Base-by-base conservation (phyloP, 2,329 filamentous ascomycete species). In the Paramyrothecium roridum region DNA sequence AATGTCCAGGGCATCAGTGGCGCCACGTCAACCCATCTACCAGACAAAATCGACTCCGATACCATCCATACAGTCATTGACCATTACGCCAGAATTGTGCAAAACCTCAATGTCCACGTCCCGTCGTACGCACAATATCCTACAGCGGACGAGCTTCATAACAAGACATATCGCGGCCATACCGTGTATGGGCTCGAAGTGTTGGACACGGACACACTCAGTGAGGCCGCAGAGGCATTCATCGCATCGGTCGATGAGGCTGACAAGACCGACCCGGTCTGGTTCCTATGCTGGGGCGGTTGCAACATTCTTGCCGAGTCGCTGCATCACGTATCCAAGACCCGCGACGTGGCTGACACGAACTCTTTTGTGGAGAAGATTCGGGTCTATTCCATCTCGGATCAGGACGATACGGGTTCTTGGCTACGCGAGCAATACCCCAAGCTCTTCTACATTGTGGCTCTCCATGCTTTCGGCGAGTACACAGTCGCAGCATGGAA, bases 371-470 rank as follows among this genome's bases (percentile, higher is more conserved):
- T 71, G 2, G 59, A 67, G 3, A 77, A 76, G 57, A 63, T 83
- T 3, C 70, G 80, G 13, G 73, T 83, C 8, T 83, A 83, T 63
- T 69, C 81, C 34, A 84, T 85, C 54, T 83, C 80, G 8, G 83
- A 85, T 58, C 82, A 85, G 59, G 82, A 85, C 57, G 77, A 86
- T 57, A 77, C 79, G 0, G 81, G 80, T 0, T 67, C 75, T 1
- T 85, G 81, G 82, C 79, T 86, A 34, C 76, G 82, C 19, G 67
- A 71, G 49, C 75, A 73, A 2, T 85, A 77, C 57, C 80, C 83
- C 0, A 75, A 80, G 22, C 63, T 85, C 8, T 79, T 82, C 59
- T 85, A 83, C 65, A 82, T 86, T 53, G 71, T 70, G 16, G 81
- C 78, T 0, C 65, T 84, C 2, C 83, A 85, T 61, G 80, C 75